These are phyloP conservation scores for Elaphomyces granulatus DNA, from an alignment of 495 filamentous ascomycete genomes.

Conservation along the genomic window DNA sequence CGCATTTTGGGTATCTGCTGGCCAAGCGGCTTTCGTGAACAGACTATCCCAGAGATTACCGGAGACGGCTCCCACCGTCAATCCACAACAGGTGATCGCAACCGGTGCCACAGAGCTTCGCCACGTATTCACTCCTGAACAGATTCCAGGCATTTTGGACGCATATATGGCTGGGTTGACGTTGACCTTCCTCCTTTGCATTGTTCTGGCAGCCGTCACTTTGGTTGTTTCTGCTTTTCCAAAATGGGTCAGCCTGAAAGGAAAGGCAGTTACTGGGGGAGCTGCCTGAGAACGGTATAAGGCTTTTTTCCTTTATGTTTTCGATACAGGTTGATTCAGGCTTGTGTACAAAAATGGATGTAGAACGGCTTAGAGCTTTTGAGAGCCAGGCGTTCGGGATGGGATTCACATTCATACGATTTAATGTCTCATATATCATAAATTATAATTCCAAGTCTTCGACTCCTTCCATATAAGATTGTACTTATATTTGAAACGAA, in stretches of 20 bases:
- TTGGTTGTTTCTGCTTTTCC: conserved; percentile 1
- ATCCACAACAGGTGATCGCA: conserved; percentile 24
- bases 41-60: conserved; percentile 21
- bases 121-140: conserved; percentile 22
- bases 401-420: too few relatives aligned
- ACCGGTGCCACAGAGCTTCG: conserved; percentile 40
- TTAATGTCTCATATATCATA: too few relatives aligned
- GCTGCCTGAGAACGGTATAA: conserved; percentile 2
- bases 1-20: conserved; percentile 31
- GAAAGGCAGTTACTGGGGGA: conserved; percentile 1
- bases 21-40: conserved; percentile 34
- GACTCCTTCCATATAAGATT: too few relatives aligned
- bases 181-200: conserved; percentile 16
- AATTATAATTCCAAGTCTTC: too few relatives aligned
- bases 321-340: too few relatives aligned
- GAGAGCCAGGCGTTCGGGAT: too few relatives aligned
- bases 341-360: too few relatives aligned
- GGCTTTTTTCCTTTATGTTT: too few relatives aligned
- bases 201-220: conserved; percentile 10
- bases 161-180: conserved; percentile 47
- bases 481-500: too few relatives aligned
- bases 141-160: conserved; percentile 35
- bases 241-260: conserved; percentile 4
- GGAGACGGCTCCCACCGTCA: conserved; percentile 24
- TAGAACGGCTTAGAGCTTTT: too few relatives aligned